Conservation (phyloP, 1,284 basidiomycete genomes). For the Fereydounia khargensis region DNA sequence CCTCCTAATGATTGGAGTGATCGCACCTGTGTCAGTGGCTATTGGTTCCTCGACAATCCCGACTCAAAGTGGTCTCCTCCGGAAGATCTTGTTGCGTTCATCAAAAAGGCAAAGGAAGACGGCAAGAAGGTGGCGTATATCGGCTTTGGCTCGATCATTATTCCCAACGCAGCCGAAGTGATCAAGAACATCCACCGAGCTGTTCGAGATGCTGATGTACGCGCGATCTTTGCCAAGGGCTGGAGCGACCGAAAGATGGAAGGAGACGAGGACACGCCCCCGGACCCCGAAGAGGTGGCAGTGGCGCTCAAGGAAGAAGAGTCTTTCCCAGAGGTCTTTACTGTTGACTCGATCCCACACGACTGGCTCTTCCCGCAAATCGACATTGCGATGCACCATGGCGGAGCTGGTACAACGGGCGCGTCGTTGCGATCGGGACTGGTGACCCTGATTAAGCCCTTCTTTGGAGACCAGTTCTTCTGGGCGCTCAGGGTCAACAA, state of each 20-base stretch:
- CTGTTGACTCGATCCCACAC: constrained; percentile 85
- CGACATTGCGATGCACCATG: constrained; percentile 93
- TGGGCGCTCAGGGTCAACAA: constrained; percentile 90
- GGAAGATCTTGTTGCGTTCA: constrained; percentile 73
- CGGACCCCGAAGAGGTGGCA: constrained; percentile 67
- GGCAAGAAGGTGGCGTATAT: constrained; percentile 94
- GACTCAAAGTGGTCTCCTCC: constrained; percentile 85
- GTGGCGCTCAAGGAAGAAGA: no score
- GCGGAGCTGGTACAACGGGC: constrained; percentile 92
- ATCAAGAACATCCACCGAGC: constrained; percentile 86
- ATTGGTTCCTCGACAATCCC: constrained; percentile 64
- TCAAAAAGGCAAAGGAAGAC: constrained; percentile 69
- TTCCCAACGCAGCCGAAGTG: constrained; percentile 88
- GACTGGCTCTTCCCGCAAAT: constrained; percentile 94
- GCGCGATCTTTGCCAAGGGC: constrained; percentile 90
- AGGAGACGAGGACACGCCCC: constrained; percentile 32
- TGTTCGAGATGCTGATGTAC: constrained; percentile 73
- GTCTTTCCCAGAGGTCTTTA: constrained; percentile 67
- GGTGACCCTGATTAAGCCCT: constrained; percentile 92
- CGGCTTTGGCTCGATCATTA: constrained; percentile 97
- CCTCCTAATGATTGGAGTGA: constrained; percentile 90
- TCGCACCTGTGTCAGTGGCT: constrained; percentile 87
- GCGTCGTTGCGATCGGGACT: constrained; percentile 87
- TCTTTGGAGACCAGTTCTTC: constrained; percentile 96
- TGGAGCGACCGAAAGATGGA: constrained; percentile 79